Evolutionary conservation across 371 early-diverging fungal genomes (phyloP).

Genomic region (Rhizopus arrhizus): DNA sequence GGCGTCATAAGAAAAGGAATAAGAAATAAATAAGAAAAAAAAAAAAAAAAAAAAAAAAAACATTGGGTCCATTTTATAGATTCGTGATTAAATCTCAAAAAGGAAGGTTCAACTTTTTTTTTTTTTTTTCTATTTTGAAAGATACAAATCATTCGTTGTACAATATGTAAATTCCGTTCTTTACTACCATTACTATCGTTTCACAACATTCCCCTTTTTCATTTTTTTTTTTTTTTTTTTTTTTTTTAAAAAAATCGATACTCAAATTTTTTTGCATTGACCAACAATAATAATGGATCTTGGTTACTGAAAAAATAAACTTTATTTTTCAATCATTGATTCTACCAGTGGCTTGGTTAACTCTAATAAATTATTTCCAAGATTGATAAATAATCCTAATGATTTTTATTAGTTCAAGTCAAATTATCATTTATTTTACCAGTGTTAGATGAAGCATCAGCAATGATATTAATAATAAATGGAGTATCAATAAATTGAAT

Average conservation of each 20-base stretch:
- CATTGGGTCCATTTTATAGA: constrained; percentile 1
- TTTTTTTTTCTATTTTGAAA: background rate
- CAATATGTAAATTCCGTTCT: constrained; percentile 10
- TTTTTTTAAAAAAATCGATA: background rate
- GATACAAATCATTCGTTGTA: constrained; percentile 15
- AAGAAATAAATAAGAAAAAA: constrained; percentile 8
- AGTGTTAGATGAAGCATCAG: constrained; percentile 58
- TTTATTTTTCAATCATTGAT: constrained; percentile 15
- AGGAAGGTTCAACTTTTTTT: constrained; percentile 7
- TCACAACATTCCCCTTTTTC: constrained; percentile 12
- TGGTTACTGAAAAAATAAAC: background rate
- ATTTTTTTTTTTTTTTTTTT: constrained; percentile 15
- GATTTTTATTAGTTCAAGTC: constrained; percentile 15
- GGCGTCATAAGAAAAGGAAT: background rate
- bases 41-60: constrained; percentile 8
- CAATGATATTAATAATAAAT: constrained; percentile 61
- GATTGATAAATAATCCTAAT: constrained; percentile 37
- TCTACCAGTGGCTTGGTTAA: constrained; percentile 36
- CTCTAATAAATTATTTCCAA: constrained; percentile 32
- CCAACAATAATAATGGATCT: too few relatives aligned
- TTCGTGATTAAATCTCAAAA: constrained; percentile 2
- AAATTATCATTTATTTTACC: constrained; percentile 36
- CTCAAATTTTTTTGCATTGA: too few relatives aligned
- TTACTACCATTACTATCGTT: constrained; percentile 9
- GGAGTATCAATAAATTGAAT: constrained; percentile 64